Conservation (phyloP, 2,329 filamentous ascomycete genomes). For the Fusarium sp. region DNA sequence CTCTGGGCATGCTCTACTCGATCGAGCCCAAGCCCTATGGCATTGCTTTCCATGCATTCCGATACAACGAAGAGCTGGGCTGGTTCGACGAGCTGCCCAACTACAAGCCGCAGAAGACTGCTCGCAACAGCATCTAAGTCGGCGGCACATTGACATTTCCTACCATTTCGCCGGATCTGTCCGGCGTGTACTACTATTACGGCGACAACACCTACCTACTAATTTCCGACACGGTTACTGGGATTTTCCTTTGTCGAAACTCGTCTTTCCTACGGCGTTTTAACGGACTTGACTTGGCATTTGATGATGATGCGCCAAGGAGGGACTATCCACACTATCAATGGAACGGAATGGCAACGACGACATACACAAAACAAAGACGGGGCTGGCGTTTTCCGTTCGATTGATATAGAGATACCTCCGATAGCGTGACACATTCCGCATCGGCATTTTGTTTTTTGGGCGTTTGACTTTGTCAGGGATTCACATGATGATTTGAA, state of each 20-base stretch:
- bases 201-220: slow-evolving; percentile 3
- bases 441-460: slow-evolving; percentile 35
- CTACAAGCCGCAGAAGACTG: slow-evolving; percentile 76
- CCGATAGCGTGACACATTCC: slow-evolving; percentile 38
- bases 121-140: slow-evolving; percentile 48
- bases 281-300: slow-evolving; percentile 27
- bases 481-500: slow-evolving; percentile 21
- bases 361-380: slow-evolving; percentile 38
- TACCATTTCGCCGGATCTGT: slow-evolving; percentile 7
- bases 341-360: slow-evolving; percentile 44
- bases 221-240: slow-evolving; percentile 13
- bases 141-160: slow-evolving; percentile 2
- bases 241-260: slow-evolving; percentile 8
- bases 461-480: slow-evolving; percentile 21
- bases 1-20: slow-evolving; percentile 91
- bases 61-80: slow-evolving; percentile 81
- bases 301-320: slow-evolving; percentile 40
- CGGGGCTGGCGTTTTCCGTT: slow-evolving; percentile 45
- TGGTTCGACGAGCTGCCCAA: slow-evolving; percentile 90
- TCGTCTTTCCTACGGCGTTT: slow-evolving; percentile 36
- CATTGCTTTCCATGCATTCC: slow-evolving; percentile 95
- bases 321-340: slow-evolving; percentile 42
- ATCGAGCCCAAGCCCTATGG: slow-evolving; percentile 98
- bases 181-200: slow-evolving; percentile 40
- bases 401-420: slow-evolving; percentile 47